Base-by-base conservation (phyloP, 2,329 filamentous ascomycete genomes). In the Ramularia endophylla region DNA sequence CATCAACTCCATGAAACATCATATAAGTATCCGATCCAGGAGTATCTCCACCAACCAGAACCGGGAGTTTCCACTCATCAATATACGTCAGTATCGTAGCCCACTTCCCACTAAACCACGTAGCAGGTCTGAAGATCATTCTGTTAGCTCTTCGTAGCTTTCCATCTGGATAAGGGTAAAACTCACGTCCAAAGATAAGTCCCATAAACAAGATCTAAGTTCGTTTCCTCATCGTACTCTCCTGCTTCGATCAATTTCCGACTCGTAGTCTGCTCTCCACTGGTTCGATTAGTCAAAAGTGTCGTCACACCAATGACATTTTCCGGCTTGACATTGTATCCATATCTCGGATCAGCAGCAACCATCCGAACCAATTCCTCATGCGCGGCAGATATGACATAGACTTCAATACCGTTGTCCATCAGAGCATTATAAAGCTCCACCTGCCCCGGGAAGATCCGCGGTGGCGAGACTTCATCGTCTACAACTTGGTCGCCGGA, bases 351-450 rank as follows among this genome's bases (percentile, higher is more conserved):
- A 41, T 70, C 68, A 1, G 65, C 59, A n/a, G 62, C 67, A 1
- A 71, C 65, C 65, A 70, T 68, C 37, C 68, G 64, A 12, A 70
- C 68, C 6, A 70, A 58, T 50, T 71, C 68, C 46, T 71, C 68
- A n/a, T 59, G 58, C 1, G 68, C 52, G 5, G 68, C 68, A 16
- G 57, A 67, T 29, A 71, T 48, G 16, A 70, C 61, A 43, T 70
- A 70, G 15, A 71, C 67, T 2, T 61, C 60, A 29, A 71, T 71
- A 16, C 65, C 66, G 47, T 70, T 66, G 29, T 47, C 51, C 64
- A 65, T 67, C 13, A 71, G 62, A 5, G 57, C 57, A 49, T 68
- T 66, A 61, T 65, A 70, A 6, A 71, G 63, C 56, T 71, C 67
- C 4, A 59, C 57, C 50, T 71, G 67, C 6, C 65, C 66, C 6